Conservation (phyloP, 305 asterid genomes). For the Solanum chacoense region DNA sequence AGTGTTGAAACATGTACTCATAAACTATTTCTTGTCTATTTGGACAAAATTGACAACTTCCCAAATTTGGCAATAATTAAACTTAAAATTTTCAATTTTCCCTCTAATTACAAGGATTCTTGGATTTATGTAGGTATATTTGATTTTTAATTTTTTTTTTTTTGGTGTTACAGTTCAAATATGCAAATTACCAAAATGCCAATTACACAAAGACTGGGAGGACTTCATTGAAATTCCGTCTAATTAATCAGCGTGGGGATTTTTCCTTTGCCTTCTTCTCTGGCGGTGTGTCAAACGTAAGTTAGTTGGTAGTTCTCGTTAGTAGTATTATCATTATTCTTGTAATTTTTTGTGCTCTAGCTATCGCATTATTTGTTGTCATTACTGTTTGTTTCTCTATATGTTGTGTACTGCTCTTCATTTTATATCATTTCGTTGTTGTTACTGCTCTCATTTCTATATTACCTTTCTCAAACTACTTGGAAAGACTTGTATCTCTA, state of each 20-base stretch:
- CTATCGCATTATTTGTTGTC: neutral
- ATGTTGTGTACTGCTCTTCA: neutral
- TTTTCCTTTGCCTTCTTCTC: slow-evolving; percentile 34
- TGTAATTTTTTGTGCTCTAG: neutral
- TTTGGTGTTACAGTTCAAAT: slow-evolving; percentile 22
- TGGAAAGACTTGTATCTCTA: neutral
- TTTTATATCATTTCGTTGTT: neutral
- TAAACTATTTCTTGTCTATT: too few relatives aligned
- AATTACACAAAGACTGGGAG: slow-evolving; percentile 13
- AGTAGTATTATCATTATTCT: neutral
- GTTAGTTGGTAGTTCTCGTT: neutral
- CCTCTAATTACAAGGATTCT: neutral
- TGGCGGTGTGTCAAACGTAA: slow-evolving; percentile 26
- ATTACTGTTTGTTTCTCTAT: neutral
- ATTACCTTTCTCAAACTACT: neutral
- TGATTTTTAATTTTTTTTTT: neutral
- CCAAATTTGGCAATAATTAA: neutral
- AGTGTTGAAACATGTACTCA: neutral
- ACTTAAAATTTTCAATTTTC: neutral
- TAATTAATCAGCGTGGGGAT: slow-evolving; percentile 40
- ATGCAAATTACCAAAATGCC: slow-evolving; percentile 22
- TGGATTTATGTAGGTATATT: neutral
- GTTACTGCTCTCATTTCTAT: neutral
- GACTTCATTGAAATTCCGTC: slow-evolving; percentile 18
- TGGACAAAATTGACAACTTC: neutral